phyloP scores from a whole-genome alignment of 495 filamentous ascomycete genomes.

The Geoglossum glabrum region DNA sequence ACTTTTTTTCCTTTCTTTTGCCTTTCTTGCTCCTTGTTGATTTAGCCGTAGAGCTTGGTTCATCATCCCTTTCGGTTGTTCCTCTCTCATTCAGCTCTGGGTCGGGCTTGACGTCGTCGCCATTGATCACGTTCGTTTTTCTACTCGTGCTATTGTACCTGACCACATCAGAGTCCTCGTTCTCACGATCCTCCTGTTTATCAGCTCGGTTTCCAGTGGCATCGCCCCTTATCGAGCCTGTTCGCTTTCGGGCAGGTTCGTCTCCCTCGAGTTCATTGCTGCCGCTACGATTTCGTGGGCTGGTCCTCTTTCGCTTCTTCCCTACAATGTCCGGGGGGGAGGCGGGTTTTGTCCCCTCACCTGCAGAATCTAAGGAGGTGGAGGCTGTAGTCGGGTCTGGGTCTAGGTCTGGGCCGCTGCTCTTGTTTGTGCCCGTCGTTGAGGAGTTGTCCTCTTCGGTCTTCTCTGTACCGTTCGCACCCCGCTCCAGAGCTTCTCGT shows the following conservation, averaged over 20 bases:
- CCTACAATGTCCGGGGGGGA: conserved; percentile 14
- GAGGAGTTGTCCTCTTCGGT: conserved; percentile 1
- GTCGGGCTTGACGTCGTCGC: background rate
- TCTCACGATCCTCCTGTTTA: background rate
- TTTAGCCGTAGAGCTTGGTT: conserved; percentile 8
- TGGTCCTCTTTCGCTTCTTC: conserved; percentile 20
- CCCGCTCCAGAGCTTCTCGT: background rate
- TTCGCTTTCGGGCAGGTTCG: conserved; percentile 37
- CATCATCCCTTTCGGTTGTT: conserved; percentile 9
- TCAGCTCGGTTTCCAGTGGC: background rate
- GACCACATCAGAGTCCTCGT: background rate
- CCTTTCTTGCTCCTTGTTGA: conserved; percentile 13
- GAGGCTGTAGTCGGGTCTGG: background rate
- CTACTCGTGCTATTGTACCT: background rate
- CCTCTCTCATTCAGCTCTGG: conserved; percentile 8
- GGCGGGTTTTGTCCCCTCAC: conserved; percentile 9
- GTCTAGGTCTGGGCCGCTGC: background rate
- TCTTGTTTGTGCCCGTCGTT: background rate
- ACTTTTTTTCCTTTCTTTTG: conserved; percentile 16
- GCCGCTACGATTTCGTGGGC: conserved; percentile 15
- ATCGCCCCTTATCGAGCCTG: conserved; percentile 25
- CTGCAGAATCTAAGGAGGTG: conserved; percentile 2
- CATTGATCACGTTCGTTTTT: background rate
- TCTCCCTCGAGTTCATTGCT: conserved; percentile 23
- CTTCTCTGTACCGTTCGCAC: background rate